Evolutionary conservation across 2,329 filamentous ascomycete species (phyloP), one percentile per base, ranked within the genome.

Genomic region (Xylaria sp.): DNA sequence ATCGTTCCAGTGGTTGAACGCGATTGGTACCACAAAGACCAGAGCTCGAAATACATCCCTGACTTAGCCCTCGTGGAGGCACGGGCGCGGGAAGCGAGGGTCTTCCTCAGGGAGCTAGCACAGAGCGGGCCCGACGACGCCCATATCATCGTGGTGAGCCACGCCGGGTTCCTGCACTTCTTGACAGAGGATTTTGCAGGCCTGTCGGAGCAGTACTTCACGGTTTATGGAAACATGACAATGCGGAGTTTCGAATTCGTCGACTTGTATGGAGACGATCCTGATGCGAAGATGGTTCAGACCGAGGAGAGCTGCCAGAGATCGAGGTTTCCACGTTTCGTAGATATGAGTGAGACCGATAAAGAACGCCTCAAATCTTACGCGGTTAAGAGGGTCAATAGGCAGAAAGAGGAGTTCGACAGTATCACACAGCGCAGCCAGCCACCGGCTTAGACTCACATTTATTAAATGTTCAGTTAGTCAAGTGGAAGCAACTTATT

Each of bases 101-200:
- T 80, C 15, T 88, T 85, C 79, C 75, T 95, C 67, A 77, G 85
- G 13, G 79, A 82, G 0, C 68, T 84, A 26, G 74, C 82, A 38
- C 26, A 79, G 83, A 66, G 60, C 17, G 76, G 75, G 0, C 78
- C 74, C 0, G 66, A 68, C 10, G 88, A 91, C 74, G 83, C 81
- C n/a, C 87, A 94, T 74, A 87, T 97, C 42, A 88, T 90, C 0
- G 85, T 93, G 1, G 92, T 96, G 4, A 91, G 92, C 7, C 93
- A 97, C 76, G 93, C 93, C 4, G 92, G 91, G 0, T 92, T 94
- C 73, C 78, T 96, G 74, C 93, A 97, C 78, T 96, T 92, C 76
- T 82, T 97, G 72, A 95, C 92, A 0, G 88, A 93, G 70, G 93
- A 97, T 76, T 96, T 90, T 88, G 84, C 88, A 62, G 90, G 89